Percentiles rank a stretch among this genome's conserved stretches.
Conservation (phyloP, 495 filamentous ascomycete genomes). For the Aspergillus panamensis region DNA sequence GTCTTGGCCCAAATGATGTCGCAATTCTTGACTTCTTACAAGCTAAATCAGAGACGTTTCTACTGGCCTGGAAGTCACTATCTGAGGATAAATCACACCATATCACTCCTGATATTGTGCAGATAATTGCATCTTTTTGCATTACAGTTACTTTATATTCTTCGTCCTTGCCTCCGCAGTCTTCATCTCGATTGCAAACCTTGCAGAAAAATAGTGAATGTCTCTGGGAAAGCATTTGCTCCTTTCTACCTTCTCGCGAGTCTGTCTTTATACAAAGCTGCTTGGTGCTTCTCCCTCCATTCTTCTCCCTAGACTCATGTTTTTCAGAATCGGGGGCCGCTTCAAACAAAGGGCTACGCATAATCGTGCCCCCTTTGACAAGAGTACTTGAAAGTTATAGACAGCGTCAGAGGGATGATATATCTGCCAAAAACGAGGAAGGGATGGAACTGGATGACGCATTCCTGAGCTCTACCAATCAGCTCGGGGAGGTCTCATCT, state of each 20-base stretch:
- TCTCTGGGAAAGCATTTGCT: conserved; percentile 39
- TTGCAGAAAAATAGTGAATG: conserved; percentile 30
- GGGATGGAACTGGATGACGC: conserved; percentile 77
- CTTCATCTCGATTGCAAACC: conserved; percentile 24
- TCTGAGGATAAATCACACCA: conserved; percentile 40
- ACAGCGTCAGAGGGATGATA: conserved; percentile 24
- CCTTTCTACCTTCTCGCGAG: conserved; percentile 31
- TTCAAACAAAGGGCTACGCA: conserved; percentile 22
- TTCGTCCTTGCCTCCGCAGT: conserved; percentile 34
- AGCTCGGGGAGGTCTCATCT: conserved; percentile 19
- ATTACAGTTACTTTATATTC: conserved; percentile 34
- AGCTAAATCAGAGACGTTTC: conserved; percentile 41
- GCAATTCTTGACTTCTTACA: conserved; percentile 46
- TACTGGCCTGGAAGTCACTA: conserved; percentile 44
- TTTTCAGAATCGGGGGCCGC: conserved; percentile 14
- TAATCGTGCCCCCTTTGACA: conserved; percentile 31
- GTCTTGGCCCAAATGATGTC: conserved; percentile 38
- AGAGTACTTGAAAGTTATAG: conserved; percentile 43
- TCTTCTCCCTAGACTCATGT: conserved; percentile 27
- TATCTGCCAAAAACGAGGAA: conserved; percentile 40
- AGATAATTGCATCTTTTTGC: conserved; percentile 47
- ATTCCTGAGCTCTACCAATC: conserved; percentile 55
- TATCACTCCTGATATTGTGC: conserved; percentile 44
- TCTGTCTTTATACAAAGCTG: conserved; percentile 30
- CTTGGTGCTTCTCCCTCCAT: conserved; percentile 32